A percentile compares a stretch with the other conserved stretches of the same genome.
phyloP scores from a whole-genome alignment of 177 flowering plant genomes.

The Vitis hybrid region DNA sequence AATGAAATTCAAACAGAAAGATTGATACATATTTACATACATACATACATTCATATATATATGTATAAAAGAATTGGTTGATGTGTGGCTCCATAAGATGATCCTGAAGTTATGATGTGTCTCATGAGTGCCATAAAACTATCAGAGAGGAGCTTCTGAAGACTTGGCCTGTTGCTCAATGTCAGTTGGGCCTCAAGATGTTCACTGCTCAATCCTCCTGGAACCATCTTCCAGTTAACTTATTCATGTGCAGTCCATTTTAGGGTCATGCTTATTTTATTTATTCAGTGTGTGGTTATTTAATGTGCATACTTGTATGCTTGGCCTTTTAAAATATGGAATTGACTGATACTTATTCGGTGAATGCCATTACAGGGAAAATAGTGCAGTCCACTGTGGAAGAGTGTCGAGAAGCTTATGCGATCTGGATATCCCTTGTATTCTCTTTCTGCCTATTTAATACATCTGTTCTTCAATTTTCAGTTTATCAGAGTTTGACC shows the following conservation, averaged over 20 bases:
- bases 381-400: slow-evolving; percentile 86
- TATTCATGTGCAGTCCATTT: background rate
- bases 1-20: no score
- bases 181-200: no score
- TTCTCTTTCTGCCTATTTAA: background rate
- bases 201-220: no score
- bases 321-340: background rate
- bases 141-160: no score
- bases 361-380: slow-evolving; percentile 57
- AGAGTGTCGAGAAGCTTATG: slow-evolving; percentile 86
- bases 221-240: no score
- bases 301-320: background rate
- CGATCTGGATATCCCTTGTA: slow-evolving; percentile 73
- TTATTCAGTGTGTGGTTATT: background rate
- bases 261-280: background rate
- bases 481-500: background rate
- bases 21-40: no score
- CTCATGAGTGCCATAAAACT: no score
- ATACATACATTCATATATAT: no score
- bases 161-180: no score
- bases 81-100: no score
- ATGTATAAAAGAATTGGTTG: no score
- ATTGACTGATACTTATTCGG: background rate
- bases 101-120: no score
- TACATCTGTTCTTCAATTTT: background rate